Conservation (phyloP, 106 monocot genomes). For the Allium cepa region DNA sequence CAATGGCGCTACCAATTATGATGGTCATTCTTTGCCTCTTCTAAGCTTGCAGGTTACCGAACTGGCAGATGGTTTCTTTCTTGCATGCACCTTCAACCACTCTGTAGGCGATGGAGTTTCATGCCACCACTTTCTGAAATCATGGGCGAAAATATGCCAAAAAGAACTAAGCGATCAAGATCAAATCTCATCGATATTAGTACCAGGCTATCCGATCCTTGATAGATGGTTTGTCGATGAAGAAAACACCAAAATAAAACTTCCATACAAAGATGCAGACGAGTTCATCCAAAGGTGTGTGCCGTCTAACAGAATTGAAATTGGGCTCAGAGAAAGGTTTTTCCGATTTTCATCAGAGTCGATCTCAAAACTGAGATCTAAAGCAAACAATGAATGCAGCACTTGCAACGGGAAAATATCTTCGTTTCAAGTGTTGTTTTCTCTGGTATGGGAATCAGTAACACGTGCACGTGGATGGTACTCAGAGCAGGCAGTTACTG, state of each 20-base stretch:
- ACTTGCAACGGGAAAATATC: conserved; percentile 16
- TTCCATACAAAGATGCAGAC: conserved; percentile 16
- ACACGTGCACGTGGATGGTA: conserved; percentile 29
- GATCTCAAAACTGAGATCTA: conserved; percentile 20
- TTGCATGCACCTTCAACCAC: conserved; percentile 67
- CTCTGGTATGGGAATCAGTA: conserved; percentile 49
- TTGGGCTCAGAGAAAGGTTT: conserved; percentile 14
- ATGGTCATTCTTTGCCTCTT: conserved; percentile 42
- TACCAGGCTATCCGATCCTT: too few relatives aligned
- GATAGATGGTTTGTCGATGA: neutral
- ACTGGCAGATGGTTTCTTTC: conserved; percentile 62
- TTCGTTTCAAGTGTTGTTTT: conserved; percentile 35
- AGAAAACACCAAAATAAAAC: conserved; percentile 9
- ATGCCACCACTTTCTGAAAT: conserved; percentile 56
- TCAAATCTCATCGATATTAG: too few relatives aligned
- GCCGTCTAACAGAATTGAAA: neutral
- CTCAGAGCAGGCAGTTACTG: conserved; percentile 15
- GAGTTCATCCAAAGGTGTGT: conserved; percentile 17
- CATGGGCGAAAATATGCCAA: conserved; percentile 56
- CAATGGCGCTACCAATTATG: conserved; percentile 33
- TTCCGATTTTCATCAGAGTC: conserved; percentile 22
- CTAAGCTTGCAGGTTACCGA: conserved; percentile 58
- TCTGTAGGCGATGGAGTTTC: conserved; percentile 62
- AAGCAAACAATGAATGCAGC: conserved; percentile 24
- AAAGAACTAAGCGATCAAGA: neutral